Percentiles rank a stretch among this genome's conserved stretches.
phyloP scores from a whole-genome alignment of 2,329 filamentous ascomycete species.

The Apiospora pterosperma region DNA sequence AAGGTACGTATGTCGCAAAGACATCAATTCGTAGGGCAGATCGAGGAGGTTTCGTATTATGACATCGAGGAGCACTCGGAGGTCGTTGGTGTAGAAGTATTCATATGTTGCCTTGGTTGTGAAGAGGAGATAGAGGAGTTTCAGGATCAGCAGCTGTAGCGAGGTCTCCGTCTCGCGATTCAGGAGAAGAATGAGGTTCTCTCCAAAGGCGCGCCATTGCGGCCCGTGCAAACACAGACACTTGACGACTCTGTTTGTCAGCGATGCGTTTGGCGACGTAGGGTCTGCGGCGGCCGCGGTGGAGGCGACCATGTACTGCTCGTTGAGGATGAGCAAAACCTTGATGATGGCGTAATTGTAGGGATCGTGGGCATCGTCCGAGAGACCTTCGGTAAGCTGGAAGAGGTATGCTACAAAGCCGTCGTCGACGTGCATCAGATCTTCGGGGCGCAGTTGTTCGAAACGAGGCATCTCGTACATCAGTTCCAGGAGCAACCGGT shows the following conservation, averaged over 20 bases:
- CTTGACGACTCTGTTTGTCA: conserved; percentile 95
- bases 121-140: conserved; percentile 92
- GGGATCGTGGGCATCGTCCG: conserved; percentile 83
- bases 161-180: conserved; percentile 95
- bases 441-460: conserved; percentile 72
- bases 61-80: conserved; percentile 90
- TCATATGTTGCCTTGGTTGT: conserved; percentile 89
- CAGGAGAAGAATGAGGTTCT: conserved; percentile 92
- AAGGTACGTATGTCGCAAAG: conserved; percentile 88
- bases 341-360: conserved; percentile 96
- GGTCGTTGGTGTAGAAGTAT: conserved; percentile 98
- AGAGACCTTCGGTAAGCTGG: conserved; percentile 80
- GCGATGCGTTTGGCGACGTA: conserved; percentile 39
- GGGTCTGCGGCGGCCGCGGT: conserved; percentile 47
- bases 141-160: conserved; percentile 91
- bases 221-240: conserved; percentile 77
- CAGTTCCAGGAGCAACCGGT: conserved; percentile 79
- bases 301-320: conserved; percentile 90
- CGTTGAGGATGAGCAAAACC: conserved; percentile 92
- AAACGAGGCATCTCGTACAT: conserved; percentile 97
- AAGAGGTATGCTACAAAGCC: conserved; percentile 82
- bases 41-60: conserved; percentile 97
- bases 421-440: conserved; percentile 75
- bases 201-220: conserved; percentile 88
- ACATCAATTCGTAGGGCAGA: conserved; percentile 75